Evolutionary conservation across 164 flowering plant species (phyloP).

Genomic region (Piper betle): DNA sequence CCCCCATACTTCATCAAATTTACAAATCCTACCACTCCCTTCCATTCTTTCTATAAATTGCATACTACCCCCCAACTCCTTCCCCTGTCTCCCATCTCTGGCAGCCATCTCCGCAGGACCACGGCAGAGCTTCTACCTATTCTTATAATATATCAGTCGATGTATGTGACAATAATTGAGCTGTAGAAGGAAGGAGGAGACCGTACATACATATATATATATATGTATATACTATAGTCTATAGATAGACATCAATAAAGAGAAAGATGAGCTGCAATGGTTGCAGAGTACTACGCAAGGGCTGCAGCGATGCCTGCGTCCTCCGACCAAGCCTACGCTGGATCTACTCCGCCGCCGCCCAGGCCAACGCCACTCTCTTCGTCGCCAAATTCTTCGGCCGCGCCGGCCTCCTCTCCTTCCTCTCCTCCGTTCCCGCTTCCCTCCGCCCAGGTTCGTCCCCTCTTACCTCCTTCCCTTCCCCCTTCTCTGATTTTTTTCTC

Average conservation of each 20-base stretch:
- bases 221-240: no score
- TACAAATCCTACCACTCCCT: no score
- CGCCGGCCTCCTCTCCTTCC: conserved; percentile 66
- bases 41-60: background rate
- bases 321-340: conserved; percentile 55
- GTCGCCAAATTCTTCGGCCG: conserved; percentile 85
- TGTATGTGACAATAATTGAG: no score
- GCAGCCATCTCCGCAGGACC: background rate
- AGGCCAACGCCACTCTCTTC: conserved; percentile 72
- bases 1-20: background rate
- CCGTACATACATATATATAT: no score
- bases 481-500: no score
- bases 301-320: conserved; percentile 64
- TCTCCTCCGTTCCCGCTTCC: conserved; percentile 49
- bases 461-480: no score
- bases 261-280: conserved; percentile 80
- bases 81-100: no score
- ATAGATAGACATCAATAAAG: no score
- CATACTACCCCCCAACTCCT: background rate
- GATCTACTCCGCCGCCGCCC: conserved; percentile 57
- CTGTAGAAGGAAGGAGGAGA: background rate
- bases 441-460: conserved; percentile 44
- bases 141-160: background rate
- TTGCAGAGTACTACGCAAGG: conserved; percentile 67
- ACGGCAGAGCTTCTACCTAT: background rate